These are phyloP conservation scores for Periglandula ipomoeae DNA, from an alignment of 2,329 filamentous ascomycete genomes.

Conservation along the genomic window DNA sequence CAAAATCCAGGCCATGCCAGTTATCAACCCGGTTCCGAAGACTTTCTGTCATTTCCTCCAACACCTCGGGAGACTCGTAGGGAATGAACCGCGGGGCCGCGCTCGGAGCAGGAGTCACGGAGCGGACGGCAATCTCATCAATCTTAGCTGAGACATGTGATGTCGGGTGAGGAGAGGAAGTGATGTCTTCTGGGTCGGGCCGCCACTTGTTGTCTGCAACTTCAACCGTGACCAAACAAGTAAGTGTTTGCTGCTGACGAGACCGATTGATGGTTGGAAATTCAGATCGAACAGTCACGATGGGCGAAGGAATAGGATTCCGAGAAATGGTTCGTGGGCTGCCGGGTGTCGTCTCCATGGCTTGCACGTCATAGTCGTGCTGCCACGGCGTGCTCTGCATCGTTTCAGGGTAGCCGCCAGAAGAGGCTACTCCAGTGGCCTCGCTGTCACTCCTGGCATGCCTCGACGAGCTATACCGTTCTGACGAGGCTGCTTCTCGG, in stretches of 20 bases:
- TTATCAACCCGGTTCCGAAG: constrained; percentile 87
- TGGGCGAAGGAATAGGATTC: constrained; percentile 84
- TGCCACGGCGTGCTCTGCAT: constrained; percentile 62
- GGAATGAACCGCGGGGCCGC: constrained; percentile 51
- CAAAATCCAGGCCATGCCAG: constrained; percentile 94
- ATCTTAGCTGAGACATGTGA: constrained; percentile 32
- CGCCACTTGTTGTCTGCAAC: constrained; percentile 89
- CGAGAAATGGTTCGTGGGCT: constrained; percentile 63
- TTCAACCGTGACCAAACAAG: constrained; percentile 88
- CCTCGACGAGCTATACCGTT: constrained; percentile 35
- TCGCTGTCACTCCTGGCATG: constrained; percentile 76
- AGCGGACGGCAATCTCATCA: constrained; percentile 45
- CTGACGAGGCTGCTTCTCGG: constrained; percentile 36
- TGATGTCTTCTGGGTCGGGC: constrained; percentile 73
- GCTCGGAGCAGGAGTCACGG: constrained; percentile 50
- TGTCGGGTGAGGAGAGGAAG: constrained; percentile 35
- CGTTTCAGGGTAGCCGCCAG: constrained; percentile 70
- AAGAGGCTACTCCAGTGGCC: constrained; percentile 63
- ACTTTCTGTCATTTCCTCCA: constrained; percentile 81
- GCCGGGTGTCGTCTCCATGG: constrained; percentile 79
- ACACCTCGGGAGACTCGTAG: constrained; percentile 64
- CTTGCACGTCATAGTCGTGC: constrained; percentile 92
- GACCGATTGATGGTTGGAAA: constrained; percentile 91
- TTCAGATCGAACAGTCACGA: constrained; percentile 91
- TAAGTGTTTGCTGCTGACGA: constrained; percentile 88